Base-by-base conservation (phyloP, 768 basidiomycete species). In the Filobasidium wieringae region DNA sequence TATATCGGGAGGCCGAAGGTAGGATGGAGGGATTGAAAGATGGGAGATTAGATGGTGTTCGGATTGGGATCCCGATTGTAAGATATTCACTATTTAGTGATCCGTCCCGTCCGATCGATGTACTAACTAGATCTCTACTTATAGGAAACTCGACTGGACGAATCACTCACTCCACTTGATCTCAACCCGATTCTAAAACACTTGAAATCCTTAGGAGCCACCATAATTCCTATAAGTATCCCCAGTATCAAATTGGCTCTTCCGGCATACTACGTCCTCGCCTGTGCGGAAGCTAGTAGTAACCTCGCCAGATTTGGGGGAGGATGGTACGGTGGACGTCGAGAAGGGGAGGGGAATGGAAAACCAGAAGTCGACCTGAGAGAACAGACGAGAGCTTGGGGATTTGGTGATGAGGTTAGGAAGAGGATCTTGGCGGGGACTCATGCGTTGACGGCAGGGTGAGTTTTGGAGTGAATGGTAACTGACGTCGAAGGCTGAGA, bases 261-360 rank as follows among this genome's bases (percentile, higher is more conserved):
- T 4, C 88, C 89, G 55, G 86, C 90, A 12, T 97, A 97, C 76
- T 97, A 96, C 67, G 87, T 95, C n/a, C 79, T 97, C 15, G 87
- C 93, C 1, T 87, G 84, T 59, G 91, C 93, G 0, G 93, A 96
- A 69, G 92, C 92, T 0, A 86, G 87, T 60, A 91, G 88, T 57
- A 95, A 92, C 67, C 76, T 97, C 57, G 88, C 87, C 4, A 78
- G 90, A 37, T 97, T 85, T 67, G 89, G 92, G 49, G 92, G 92
- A 0, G 80, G 91, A 1, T 80, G 85, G 64, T 95, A 84, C 67
- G 93, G 91, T 36, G 57, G 60, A 8, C 17, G 34, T 4, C 2
- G 29, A 34, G 33, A 39, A 22, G 49, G 26, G 17, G 14, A 15
- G 43, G 49, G n/a, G 43, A 22, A 34, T 1, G 65, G 68, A 0